phyloP scores from a whole-genome alignment of 805 yeast genomes.

The Pichia manshurica region DNA sequence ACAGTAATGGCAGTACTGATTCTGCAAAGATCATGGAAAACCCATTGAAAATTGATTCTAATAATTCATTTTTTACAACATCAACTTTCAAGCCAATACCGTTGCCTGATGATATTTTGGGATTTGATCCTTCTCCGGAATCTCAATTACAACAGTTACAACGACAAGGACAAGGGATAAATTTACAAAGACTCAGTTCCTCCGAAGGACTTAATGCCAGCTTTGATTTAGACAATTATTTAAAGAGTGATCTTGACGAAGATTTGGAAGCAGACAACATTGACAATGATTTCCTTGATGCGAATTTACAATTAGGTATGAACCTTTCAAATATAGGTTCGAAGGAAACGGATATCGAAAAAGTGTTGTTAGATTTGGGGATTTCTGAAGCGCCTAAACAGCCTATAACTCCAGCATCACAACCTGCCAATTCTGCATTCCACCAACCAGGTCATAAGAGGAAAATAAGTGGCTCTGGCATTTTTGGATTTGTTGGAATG shows the following conservation, averaged over 20 bases:
- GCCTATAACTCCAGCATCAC: neutral
- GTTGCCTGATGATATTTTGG: constrained; percentile 51
- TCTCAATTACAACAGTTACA: neutral
- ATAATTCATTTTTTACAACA: constrained; percentile 17
- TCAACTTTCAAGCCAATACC: constrained; percentile 34
- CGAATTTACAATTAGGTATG: neutral
- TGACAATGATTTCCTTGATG: neutral
- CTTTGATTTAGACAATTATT: neutral
- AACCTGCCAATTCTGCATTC: constrained; percentile 1
- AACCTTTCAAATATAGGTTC: neutral
- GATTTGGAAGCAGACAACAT: neutral
- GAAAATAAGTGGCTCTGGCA: constrained; percentile 72
- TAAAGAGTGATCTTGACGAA: neutral
- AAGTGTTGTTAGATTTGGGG: constrained; percentile 27
- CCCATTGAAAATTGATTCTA: constrained; percentile 20
- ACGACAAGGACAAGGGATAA: neutral
- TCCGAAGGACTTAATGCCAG: constrained; percentile 1
- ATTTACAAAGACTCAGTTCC: too few relatives aligned
- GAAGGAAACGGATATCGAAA: constrained; percentile 26
- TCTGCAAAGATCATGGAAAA: neutral
- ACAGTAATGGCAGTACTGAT: neutral
- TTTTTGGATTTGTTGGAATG: constrained; percentile 59
- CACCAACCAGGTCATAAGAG: constrained; percentile 42
- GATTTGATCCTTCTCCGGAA: constrained; percentile 22
- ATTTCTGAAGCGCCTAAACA: constrained; percentile 29